Evolutionary conservation across 768 basidiomycete genomes (phyloP), one percentile per base, ranked within the genome.

Genomic region (Russula earlei): DNA sequence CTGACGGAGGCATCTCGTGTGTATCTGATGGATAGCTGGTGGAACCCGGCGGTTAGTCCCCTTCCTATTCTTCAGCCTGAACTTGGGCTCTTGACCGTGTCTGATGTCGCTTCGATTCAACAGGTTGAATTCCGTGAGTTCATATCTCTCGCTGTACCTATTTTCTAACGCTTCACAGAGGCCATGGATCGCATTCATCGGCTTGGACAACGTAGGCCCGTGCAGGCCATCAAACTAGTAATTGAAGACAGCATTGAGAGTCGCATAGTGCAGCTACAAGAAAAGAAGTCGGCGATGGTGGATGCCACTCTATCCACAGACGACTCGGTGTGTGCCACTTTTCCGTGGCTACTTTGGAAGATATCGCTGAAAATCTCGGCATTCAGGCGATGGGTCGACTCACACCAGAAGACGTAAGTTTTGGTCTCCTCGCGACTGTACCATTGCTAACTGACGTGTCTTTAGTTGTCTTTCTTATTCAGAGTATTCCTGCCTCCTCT

Each of bases 181-280:
- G 91, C 91, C 2, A 97, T 95, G 92, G 93, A 95, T 68, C 88
- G 94, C 52, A 96, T 97, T 58, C 94, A 97, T 72, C 85, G 93
- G 57, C 75, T 96, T 41, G 94, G 94, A n/a, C 93, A 98, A 69
- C 85, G 83, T 61, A 80, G 95, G 22, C 94, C 95, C 8, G 90
- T 99, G 44, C 81, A 87, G 63, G 92, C 92, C 15, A 91, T 91
- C 69, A 95, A 98, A 65, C 76, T 98, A 9, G 87, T 97, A 17
- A 79, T 97, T 41, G 93, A 98, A 69, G 94, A 99, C 67, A 91
- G 89, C 57, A 98, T 99, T 59, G 96, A 99, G 68, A 86, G 85
- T 64, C 84, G 92, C 59, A 98, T 99, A 55, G 78, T 99, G 17
- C 91, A 95, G 82, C 73, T 95, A n/a, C 93, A 97, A 71, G 92